Evolutionary conservation across 371 early-diverging fungal genomes (phyloP).

Genomic region (Funneliformis caledonium): DNA sequence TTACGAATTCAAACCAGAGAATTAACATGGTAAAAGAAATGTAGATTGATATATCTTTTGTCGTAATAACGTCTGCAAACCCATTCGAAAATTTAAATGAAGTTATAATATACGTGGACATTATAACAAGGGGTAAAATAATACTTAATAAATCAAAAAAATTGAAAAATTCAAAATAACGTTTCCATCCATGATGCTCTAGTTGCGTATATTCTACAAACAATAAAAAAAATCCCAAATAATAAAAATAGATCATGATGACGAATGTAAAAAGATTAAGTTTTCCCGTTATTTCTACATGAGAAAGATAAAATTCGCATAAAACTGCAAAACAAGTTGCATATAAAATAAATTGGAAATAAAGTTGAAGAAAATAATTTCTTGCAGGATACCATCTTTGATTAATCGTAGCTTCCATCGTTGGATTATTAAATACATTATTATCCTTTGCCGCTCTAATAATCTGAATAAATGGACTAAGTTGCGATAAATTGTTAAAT

Average conservation of each 20-base stretch:
- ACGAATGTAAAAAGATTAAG: background rate
- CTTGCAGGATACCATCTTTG: background rate
- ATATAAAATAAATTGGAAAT: background rate
- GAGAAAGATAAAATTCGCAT: background rate
- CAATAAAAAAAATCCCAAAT: background rate
- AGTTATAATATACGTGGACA: background rate
- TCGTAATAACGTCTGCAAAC: background rate
- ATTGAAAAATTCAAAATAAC: background rate
- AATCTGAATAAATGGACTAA: background rate
- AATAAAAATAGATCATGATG: background rate
- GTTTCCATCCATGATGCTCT: background rate
- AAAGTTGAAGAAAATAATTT: background rate
- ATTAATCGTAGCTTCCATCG: conserved; percentile 4
- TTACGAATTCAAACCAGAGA: conserved; percentile 20
- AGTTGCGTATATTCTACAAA: background rate
- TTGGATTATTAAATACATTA: background rate
- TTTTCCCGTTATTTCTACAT: background rate
- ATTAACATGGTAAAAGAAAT: background rate
- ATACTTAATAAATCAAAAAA: background rate
- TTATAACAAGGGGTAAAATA: background rate
- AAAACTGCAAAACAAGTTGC: background rate
- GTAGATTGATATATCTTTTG: too few relatives aligned
- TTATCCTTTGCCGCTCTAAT: background rate
- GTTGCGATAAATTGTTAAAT: background rate
- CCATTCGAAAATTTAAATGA: background rate